phyloP scores from a whole-genome alignment of 805 yeast species.

The Teunomyces barrocoloradensis region DNA sequence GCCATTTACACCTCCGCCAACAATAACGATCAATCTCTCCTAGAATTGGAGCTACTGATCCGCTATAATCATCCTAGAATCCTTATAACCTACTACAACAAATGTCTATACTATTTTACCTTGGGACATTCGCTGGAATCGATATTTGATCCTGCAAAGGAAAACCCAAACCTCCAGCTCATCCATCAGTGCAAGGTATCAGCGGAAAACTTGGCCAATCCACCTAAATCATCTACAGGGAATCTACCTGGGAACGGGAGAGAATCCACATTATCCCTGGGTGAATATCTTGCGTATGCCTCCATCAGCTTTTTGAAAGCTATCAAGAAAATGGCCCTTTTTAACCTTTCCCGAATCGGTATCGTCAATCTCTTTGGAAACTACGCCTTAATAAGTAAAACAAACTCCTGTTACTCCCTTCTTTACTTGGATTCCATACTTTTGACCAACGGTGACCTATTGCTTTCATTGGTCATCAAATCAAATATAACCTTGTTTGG shows the following conservation, averaged over 20 bases:
- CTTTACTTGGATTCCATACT: constrained; percentile 38
- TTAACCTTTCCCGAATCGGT: constrained; percentile 26
- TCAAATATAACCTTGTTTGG: constrained; percentile 24
- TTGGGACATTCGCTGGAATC: constrained; percentile 21
- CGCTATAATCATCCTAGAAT: constrained; percentile 35
- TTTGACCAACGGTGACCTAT: constrained; percentile 37
- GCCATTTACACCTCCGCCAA: constrained; percentile 26
- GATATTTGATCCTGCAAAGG: constrained; percentile 14
- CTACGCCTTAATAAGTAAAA: constrained; percentile 22
- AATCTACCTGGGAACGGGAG: constrained; percentile 4
- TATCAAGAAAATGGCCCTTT: constrained; percentile 36
- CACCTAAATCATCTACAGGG: constrained; percentile 19
- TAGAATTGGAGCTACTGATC: constrained; percentile 38
- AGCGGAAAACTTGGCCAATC: constrained; percentile 28
- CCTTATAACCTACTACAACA: constrained; percentile 41
- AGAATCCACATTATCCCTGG: constrained; percentile 11
- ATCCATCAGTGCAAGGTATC: constrained; percentile 21
- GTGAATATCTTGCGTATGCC: constrained; percentile 31
- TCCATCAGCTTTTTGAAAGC: constrained; percentile 39
- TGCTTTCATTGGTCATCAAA: constrained; percentile 28
- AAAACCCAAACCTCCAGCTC: constrained; percentile 24
- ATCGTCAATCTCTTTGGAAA: constrained; percentile 37
- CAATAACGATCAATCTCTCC: constrained; percentile 35
- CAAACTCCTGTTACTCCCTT: constrained; percentile 13
- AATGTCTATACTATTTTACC: constrained; percentile 34